phyloP scores from a whole-genome alignment of 345 rosid genomes.

The Citrus cavaleriei region DNA sequence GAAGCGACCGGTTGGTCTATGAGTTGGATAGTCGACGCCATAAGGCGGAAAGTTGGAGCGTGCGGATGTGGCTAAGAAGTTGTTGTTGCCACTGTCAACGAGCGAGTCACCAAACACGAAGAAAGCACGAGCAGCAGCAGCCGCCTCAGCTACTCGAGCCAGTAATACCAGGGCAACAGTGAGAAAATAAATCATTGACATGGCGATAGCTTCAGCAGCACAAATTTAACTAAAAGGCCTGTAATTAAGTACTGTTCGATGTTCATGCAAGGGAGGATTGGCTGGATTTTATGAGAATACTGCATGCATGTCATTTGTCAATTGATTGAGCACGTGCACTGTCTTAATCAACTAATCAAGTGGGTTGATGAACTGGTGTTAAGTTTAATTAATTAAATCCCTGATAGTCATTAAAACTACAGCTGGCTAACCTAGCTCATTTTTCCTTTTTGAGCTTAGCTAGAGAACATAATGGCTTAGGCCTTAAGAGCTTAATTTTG shows the following conservation, averaged over 20 bases:
- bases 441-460: no score
- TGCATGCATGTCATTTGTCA: neutral
- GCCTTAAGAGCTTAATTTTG: neutral
- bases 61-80: slow-evolving; percentile 64
- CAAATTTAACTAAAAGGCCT: no score
- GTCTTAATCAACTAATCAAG: neutral
- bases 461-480: neutral
- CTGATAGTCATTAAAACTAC: neutral
- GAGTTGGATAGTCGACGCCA: slow-evolving; percentile 73
- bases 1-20: slow-evolving; percentile 71
- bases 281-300: neutral
- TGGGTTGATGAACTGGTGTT: neutral
- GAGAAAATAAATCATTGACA: neutral
- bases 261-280: neutral
- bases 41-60: slow-evolving; percentile 69
- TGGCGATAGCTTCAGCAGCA: neutral
- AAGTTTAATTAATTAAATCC: no score
- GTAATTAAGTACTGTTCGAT: neutral
- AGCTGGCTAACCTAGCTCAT: neutral
- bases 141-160: slow-evolving; percentile 22
- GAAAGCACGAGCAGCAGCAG: slow-evolving; percentile 22
- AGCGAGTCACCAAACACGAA: slow-evolving; percentile 67
- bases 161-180: neutral
- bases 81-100: slow-evolving; percentile 73
- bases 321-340: neutral